Conservation (phyloP, 495 filamentous ascomycete genomes). For the Cercophora samala region DNA sequence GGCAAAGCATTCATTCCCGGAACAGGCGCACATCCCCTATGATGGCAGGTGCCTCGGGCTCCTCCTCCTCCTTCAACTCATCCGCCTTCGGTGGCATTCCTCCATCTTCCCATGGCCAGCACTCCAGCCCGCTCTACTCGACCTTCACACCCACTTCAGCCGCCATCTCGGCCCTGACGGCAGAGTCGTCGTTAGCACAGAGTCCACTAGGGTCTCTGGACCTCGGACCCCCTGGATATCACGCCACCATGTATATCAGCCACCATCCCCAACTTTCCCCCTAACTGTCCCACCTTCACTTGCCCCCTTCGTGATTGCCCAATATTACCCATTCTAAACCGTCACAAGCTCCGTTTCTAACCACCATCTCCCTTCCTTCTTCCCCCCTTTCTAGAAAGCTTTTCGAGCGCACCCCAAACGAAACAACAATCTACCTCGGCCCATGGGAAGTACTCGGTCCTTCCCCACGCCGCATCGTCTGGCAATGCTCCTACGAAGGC, state of each 20-base stretch:
- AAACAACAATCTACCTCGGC: slow-evolving; percentile 38
- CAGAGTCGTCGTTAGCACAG: slow-evolving; percentile 32
- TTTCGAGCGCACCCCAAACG: slow-evolving; percentile 31
- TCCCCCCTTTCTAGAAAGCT: slow-evolving; percentile 28
- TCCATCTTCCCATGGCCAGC: slow-evolving; percentile 28
- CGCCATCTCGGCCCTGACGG: slow-evolving; percentile 31
- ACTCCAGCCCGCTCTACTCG: slow-evolving; percentile 30
- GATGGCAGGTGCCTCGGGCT: slow-evolving; percentile 34
- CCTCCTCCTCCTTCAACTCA: slow-evolving; percentile 38
- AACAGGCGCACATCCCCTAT: slow-evolving; percentile 11
- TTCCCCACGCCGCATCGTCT: slow-evolving; percentile 31
- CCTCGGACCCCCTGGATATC: slow-evolving; percentile 38
- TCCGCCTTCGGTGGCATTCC: slow-evolving; percentile 29
- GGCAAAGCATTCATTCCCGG: neutral
- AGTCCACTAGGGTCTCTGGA: slow-evolving; percentile 36
- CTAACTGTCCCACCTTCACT: neutral
- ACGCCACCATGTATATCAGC: slow-evolving; percentile 36
- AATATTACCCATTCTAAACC: neutral
- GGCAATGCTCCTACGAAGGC: slow-evolving; percentile 38
- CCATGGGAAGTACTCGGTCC: slow-evolving; percentile 36
- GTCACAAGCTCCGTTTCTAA: slow-evolving; percentile 17
- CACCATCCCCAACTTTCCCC: slow-evolving; percentile 10
- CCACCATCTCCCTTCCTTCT: neutral
- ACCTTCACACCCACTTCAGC: slow-evolving; percentile 36
- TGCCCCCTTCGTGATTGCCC: neutral